Percentiles rank a stretch among this genome's conserved stretches.
Evolutionary conservation across 2,329 filamentous ascomycete genomes (phyloP).

Genomic region (Cladosporium phlei): DNA sequence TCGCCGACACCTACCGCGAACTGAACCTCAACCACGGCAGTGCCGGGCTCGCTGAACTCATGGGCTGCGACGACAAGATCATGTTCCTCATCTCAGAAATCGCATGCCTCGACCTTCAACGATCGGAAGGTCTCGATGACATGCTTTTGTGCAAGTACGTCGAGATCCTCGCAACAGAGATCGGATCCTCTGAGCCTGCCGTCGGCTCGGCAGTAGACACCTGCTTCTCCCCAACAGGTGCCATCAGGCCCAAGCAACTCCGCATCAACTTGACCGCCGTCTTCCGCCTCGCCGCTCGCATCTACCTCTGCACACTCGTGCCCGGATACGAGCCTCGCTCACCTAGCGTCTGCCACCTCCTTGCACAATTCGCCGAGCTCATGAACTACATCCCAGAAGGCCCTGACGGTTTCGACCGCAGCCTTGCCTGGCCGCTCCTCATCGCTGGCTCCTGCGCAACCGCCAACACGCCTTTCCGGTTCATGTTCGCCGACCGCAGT

Average conservation of each 20-base stretch:
- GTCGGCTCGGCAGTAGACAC: slow-evolving; percentile 36
- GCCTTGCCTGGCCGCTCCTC: slow-evolving; percentile 87
- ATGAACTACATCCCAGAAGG: slow-evolving; percentile 81
- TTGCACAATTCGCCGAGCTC: slow-evolving; percentile 70
- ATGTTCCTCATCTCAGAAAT: slow-evolving; percentile 99
- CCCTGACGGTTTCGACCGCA: slow-evolving; percentile 77
- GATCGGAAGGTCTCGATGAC: slow-evolving; percentile 75
- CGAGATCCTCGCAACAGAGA: slow-evolving; percentile 77
- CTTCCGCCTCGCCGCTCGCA: slow-evolving; percentile 86
- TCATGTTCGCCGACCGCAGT: slow-evolving; percentile 71
- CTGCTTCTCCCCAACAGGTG: slow-evolving; percentile 59
- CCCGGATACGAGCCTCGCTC: slow-evolving; percentile 78
- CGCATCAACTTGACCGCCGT: slow-evolving; percentile 83
- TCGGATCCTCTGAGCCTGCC: slow-evolving; percentile 72
- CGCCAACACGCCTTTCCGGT: slow-evolving; percentile 68
- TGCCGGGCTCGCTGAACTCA: slow-evolving; percentile 82
- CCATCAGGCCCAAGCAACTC: slow-evolving; percentile 75
- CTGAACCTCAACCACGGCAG: slow-evolving; percentile 67
- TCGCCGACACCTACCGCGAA: slow-evolving; percentile 91
- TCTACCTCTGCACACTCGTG: slow-evolving; percentile 94
- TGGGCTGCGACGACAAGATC: slow-evolving; percentile 95
- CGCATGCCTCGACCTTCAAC: slow-evolving; percentile 87
- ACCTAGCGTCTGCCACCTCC: slow-evolving; percentile 67
- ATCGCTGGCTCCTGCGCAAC: slow-evolving; percentile 76
- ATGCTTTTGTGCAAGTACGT: slow-evolving; percentile 86